Base-by-base conservation (phyloP, 1,139 yeast species). In the Pichia sp. region DNA sequence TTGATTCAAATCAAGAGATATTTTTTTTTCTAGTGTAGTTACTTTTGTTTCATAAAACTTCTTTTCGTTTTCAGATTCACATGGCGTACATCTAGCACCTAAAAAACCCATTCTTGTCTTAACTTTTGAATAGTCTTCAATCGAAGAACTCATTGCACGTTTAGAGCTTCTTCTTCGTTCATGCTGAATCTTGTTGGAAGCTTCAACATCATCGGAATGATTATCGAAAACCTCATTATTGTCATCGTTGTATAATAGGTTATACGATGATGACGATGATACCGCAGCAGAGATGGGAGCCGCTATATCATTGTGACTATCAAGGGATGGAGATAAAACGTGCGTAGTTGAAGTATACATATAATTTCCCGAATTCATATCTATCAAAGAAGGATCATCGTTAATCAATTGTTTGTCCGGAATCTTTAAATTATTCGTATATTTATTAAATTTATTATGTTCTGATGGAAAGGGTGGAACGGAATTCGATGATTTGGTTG, bases 61-160 rank as follows among this genome's bases (percentile, higher is more conserved):
- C 16, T 16, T 16, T 16, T 16, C 16, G 16, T 16, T 16, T 16
- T 16, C 16, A 16, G 16, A 16, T 16, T 16, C 16, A 16, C 16
- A 16, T 16, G 16, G 16, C 16, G 16, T 16, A 16, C 16, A 16
- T 16, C 16, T 16, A 16, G 16, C 16, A 16, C 16, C 16, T 16
- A 16, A 16, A 16, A 43, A 36, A 38, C 46, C 51, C 30, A 57
- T 41, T 43, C 60, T 51, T 6, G 61, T 45, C 30, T 60, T 51
- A 16, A 53, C 41, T 37, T 57, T 57, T 26, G 54, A 55, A 34
- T 55, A 42, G 31, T 59, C 63, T 34, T 59, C 63, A 11, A 51
- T 48, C 0, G 62, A 55, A 3, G 59, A 56, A 37, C 61, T 56
- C 42, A 57, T 59, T 11, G 63, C 56, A 31, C 64, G 47, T 35